Evolutionary conservation across 805 yeast species (phyloP).

Genomic region (Candida easanensis): DNA sequence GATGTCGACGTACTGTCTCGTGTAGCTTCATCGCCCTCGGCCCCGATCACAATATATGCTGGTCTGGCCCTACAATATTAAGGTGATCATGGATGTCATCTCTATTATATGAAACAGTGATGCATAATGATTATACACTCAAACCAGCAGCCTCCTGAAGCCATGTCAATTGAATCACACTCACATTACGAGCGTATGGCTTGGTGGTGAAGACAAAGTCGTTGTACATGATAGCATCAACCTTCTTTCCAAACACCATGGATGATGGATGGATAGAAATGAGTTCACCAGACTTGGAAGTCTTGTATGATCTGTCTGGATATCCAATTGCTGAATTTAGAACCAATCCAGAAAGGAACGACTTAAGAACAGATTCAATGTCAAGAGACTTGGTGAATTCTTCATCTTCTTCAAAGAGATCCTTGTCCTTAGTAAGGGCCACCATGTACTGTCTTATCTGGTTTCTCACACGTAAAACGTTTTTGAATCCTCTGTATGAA

Average conservation of each 20-base stretch:
- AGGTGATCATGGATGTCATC: no score
- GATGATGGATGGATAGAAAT: slow-evolving; percentile 91
- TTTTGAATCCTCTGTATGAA: slow-evolving; percentile 75
- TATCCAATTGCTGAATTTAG: slow-evolving; percentile 89
- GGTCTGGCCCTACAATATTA: no score
- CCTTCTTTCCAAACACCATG: slow-evolving; percentile 72
- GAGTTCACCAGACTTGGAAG: slow-evolving; percentile 79
- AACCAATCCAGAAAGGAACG: slow-evolving; percentile 82
- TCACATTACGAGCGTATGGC: slow-evolving; percentile 90
- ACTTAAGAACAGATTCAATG: slow-evolving; percentile 59
- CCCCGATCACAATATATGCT: no score
- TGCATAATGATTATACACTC: slow-evolving; percentile 20
- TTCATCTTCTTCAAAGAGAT: slow-evolving; percentile 21
- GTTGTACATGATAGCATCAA: slow-evolving; percentile 89
- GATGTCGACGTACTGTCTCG: no score
- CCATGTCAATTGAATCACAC: slow-evolving; percentile 80
- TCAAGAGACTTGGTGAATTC: slow-evolving; percentile 38
- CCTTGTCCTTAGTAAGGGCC: slow-evolving; percentile 39
- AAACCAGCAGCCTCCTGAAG: slow-evolving; percentile 57
- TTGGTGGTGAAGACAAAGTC: slow-evolving; percentile 92
- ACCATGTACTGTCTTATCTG: slow-evolving; percentile 74
- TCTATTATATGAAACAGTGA: no score
- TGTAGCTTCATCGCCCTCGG: no score
- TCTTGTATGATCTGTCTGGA: slow-evolving; percentile 91
- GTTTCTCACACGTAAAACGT: slow-evolving; percentile 68